Evolutionary conservation across 2,329 filamentous ascomycete genomes (phyloP).

Genomic region (Alternaria brassicicola): DNA sequence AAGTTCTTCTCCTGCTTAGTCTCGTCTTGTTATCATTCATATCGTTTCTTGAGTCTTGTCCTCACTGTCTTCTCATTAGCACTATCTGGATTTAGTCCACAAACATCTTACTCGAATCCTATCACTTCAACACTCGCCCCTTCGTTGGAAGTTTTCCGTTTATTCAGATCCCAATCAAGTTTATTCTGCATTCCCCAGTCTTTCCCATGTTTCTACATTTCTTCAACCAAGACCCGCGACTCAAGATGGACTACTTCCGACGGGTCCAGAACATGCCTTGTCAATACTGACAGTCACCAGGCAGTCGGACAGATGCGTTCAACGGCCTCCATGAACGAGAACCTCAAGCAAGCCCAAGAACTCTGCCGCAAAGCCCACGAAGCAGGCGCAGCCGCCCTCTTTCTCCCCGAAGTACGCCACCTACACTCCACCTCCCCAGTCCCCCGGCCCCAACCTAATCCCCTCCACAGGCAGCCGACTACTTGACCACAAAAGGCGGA

Average conservation of each 20-base stretch:
- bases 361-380: slow-evolving; percentile 75
- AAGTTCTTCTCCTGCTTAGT: slow-evolving; percentile 2
- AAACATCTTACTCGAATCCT: too few relatives aligned
- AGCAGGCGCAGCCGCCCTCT: slow-evolving; percentile 82
- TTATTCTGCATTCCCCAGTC: neutral
- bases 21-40: neutral
- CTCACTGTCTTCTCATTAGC: neutral
- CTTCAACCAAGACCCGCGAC: accelerated
- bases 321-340: slow-evolving; percentile 76
- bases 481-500: slow-evolving; percentile 74
- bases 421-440: neutral
- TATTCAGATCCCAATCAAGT: too few relatives aligned
- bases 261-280: neutral
- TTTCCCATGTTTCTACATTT: neutral
- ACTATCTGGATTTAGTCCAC: neutral
- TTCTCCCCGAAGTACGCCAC: slow-evolving; percentile 68
- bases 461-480: slow-evolving; percentile 96
- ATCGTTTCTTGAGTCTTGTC: neutral
- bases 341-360: slow-evolving; percentile 76
- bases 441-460: too few relatives aligned
- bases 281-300: slow-evolving; percentile 53
- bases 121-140: too few relatives aligned
- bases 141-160: too few relatives aligned
- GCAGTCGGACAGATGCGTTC: slow-evolving; percentile 91
- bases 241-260: neutral